Base-by-base conservation (phyloP, 23 red algal species). In the Gracilaria gracilis region DNA sequence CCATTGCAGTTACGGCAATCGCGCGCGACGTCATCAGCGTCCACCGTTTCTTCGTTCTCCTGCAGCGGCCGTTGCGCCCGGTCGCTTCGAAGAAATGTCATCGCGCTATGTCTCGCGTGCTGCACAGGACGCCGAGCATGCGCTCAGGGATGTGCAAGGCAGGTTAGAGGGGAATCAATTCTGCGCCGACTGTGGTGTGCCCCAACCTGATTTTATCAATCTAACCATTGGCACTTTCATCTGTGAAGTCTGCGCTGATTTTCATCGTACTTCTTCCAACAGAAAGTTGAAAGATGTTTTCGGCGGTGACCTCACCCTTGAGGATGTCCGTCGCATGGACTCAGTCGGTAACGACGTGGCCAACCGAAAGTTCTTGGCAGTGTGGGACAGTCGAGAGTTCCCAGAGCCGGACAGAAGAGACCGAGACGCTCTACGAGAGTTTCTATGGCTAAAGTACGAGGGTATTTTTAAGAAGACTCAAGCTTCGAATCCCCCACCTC, bases 361-460 rank as follows among this genome's bases (percentile, higher is more conserved):
- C 33, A 91, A 91, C 75, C 48, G 88, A n/a, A 91, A 91, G 37
- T 91, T 91, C 75, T 61, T 91, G 13, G 75, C 75, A n/a, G 74
- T 57, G 2, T 91, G 88, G 88, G 64, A 91, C 40, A 48, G n/a
- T 27, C 61, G 67, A 23, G 72, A 91, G 55, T 79, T 91, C 37
- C 88, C 88, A 35, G 58, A 81, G 29, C 88, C 88, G 9, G 79
- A 91, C 54, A 69, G 77, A 80, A 79, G 67, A 31, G 75, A 66
- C 76, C 39, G 70, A 47, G 88, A 91, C 15, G 72, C 88, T 33
- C 49, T 91, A 14, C 75, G 64, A 16, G 62, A 91, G 88, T 91
- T 91, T 83, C 71, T 91, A 0, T 91, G 88, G 88, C 55, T 91
- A 4, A 91, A 91, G 37, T 91, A 91, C 80, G 88, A 91, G 44